Evolutionary conservation across 2,329 filamentous ascomycete genomes (phyloP).

Genomic region (Hypoxylon sp.): DNA sequence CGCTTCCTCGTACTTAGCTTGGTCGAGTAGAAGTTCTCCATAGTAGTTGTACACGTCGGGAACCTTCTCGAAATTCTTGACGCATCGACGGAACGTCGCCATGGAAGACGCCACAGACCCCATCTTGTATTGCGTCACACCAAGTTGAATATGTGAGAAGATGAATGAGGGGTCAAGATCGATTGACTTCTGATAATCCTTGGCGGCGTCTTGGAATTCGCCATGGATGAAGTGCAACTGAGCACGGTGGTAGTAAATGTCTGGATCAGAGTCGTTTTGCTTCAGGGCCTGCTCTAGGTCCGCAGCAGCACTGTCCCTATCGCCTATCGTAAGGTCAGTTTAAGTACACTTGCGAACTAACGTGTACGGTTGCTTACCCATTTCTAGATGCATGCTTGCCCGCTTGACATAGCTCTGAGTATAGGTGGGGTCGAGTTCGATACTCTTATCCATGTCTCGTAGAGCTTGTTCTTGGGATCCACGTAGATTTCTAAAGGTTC

Average conservation of each 20-base stretch:
- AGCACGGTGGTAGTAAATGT: conserved; percentile 99
- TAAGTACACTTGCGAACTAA: conserved; percentile 1
- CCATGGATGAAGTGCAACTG: conserved; percentile 98
- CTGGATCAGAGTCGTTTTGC: conserved; percentile 90
- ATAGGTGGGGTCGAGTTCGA: conserved; percentile 87
- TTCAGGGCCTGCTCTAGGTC: conserved; percentile 90
- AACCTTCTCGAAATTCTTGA: conserved; percentile 98
- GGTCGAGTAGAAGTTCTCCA: conserved; percentile 95
- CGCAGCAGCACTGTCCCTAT: conserved; percentile 86
- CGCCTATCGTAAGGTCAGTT: conserved; percentile 64
- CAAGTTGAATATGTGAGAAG: conserved; percentile 99
- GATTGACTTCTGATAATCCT: conserved; percentile 99
- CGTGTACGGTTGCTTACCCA: conserved; percentile 69
- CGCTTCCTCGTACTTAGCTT: conserved; percentile 94
- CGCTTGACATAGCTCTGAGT: conserved; percentile 99
- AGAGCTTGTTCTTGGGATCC: conserved; percentile 89
- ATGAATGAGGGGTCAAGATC: conserved; percentile 97
- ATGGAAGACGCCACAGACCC: conserved; percentile 97
- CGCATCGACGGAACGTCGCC: conserved; percentile 96
- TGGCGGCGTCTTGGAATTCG: conserved; percentile 92
- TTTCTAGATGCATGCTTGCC: conserved; percentile 96
- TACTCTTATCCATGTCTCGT: conserved; percentile 89
- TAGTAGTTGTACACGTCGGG: conserved; percentile 99
- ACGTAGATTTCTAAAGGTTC: conserved; percentile 93
- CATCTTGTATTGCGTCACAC: conserved; percentile 99